These are phyloP conservation scores for Lycium ferocissimum DNA, from an alignment of 257 asterid species.

Conservation along the genomic window DNA sequence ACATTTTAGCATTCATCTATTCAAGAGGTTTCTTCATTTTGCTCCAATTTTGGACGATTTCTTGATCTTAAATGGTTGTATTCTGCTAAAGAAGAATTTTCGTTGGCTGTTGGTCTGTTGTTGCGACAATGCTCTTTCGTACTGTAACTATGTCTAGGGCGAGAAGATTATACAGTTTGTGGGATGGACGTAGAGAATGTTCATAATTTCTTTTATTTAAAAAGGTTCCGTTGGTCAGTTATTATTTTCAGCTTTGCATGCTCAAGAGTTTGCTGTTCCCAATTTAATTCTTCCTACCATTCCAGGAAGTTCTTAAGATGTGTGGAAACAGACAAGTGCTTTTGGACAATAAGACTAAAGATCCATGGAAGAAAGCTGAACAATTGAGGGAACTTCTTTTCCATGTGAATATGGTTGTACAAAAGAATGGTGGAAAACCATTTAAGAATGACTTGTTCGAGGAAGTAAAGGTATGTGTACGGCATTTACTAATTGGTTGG, in stretches of 20 bases:
- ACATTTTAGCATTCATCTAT: neutral
- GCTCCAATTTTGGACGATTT: neutral
- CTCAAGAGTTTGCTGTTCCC: neutral
- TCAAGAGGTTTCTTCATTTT: neutral
- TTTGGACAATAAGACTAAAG: conserved; percentile 67
- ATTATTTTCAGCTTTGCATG: neutral
- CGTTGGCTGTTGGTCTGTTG: neutral
- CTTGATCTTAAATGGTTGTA: neutral
- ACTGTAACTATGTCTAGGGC: neutral
- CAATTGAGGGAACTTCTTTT: conserved; percentile 56
- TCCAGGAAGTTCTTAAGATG: conserved; percentile 56
- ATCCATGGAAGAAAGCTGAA: conserved; percentile 40
- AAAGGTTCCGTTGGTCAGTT: too few relatives aligned
- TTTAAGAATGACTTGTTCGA: conserved; percentile 55
- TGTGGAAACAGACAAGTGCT: conserved; percentile 71
- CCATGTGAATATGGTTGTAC: conserved; percentile 58
- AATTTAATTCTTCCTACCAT: neutral
- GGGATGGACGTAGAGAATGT: neutral
- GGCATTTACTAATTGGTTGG: neutral
- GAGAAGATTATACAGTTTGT: neutral
- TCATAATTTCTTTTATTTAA: neutral
- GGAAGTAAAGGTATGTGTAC: conserved; percentile 49
- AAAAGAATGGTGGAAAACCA: conserved; percentile 57
- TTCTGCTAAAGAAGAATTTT: neutral
- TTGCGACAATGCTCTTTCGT: neutral